Base-by-base conservation (phyloP, 208 protist genomes). In the Crithidia fasciculata region DNA sequence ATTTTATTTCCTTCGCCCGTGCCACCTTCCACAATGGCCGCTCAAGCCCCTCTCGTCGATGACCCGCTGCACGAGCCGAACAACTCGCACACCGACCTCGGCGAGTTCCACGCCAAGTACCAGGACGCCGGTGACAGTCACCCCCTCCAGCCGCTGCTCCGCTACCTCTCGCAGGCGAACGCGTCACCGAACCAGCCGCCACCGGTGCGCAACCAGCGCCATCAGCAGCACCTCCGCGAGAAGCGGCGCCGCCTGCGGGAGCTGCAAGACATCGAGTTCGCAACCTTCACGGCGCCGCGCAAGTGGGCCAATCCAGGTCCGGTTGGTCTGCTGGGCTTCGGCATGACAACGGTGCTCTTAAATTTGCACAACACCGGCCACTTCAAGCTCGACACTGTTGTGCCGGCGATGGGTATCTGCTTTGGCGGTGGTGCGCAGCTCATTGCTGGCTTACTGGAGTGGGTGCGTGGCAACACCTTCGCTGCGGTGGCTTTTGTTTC, bases 341-440 rank as follows among this genome's bases (percentile, higher is more conserved):
- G 82, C 52, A 80, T 90, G 67, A 84, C 82, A 8, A 87, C 78
- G 8, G 50, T 90, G n/a, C 73, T 90, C 39, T 60, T 86, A 10
- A 83, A 74, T 60, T 53, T 90, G 16, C 50, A 74, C 74, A 82
- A 83, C 63, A 74, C 82, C 45, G 82, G 77, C 16, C 44, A 74
- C 41, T 85, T 74, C 50, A 47, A 60, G 40, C 56, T 86, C 28
- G 57, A 74, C 56, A 75, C 76, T 12, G 74, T 72, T 2, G 49
- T 83, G 3, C 66, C 76, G 56, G 71, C 69, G 19, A 81, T 86
- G 71, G 77, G 57, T 10, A 81, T 87, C 71, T 80, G 58, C 50
- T 86, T 80, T 54, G 85, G 82, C 43, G 85, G 85, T 57, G 28
- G 67, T 13, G 70, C 75, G 50, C 82, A 87, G 78, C 47, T 90